Conservation (phyloP, 2,329 filamentous ascomycete species). For the Cladosporium sp. region DNA sequence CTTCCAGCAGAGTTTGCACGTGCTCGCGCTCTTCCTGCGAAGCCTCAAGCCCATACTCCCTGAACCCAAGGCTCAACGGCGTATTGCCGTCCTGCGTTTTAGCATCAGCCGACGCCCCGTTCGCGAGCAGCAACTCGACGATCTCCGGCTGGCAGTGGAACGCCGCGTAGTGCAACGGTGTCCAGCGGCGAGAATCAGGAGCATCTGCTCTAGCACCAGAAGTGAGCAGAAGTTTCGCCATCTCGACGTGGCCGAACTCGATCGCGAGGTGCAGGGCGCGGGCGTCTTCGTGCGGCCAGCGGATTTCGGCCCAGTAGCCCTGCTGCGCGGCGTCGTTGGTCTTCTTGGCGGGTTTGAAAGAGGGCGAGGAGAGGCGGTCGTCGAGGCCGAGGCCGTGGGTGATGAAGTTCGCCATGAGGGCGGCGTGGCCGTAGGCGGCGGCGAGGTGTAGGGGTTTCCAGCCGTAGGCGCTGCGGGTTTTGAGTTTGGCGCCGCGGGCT, state of each 20-base stretch:
- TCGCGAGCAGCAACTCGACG: slow-evolving; percentile 23
- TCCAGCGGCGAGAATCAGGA: slow-evolving; percentile 26
- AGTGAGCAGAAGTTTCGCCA: slow-evolving; percentile 26
- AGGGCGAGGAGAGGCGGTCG: slow-evolving; percentile 25
- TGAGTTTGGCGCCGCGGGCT: slow-evolving; percentile 24
- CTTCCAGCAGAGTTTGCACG: background rate
- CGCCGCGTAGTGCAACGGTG: slow-evolving; percentile 28
- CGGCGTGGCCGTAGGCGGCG: slow-evolving; percentile 27
- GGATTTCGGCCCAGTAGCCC: slow-evolving; percentile 28
- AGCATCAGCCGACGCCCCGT: slow-evolving; percentile 16
- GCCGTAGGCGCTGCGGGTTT: slow-evolving; percentile 25
- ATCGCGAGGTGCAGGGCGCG: slow-evolving; percentile 27
- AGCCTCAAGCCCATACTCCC: slow-evolving; percentile 22
- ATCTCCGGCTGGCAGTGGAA: slow-evolving; percentile 27
- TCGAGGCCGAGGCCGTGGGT: slow-evolving; percentile 25
- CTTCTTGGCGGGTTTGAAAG: slow-evolving; percentile 27
- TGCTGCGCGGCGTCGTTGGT: slow-evolving; percentile 25
- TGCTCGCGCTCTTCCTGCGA: slow-evolving; percentile 10
- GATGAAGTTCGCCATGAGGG: slow-evolving; percentile 24
- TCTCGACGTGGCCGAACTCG: slow-evolving; percentile 28
- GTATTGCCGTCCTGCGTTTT: slow-evolving; percentile 26
- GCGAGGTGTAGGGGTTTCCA: slow-evolving; percentile 29
- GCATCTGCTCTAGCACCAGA: slow-evolving; percentile 26
- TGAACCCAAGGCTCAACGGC: slow-evolving; percentile 24
- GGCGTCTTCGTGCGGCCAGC: slow-evolving; percentile 28